Base-by-base conservation (phyloP, 176 grass and related monocot genomes). In the Phyllostachys edulis region DNA sequence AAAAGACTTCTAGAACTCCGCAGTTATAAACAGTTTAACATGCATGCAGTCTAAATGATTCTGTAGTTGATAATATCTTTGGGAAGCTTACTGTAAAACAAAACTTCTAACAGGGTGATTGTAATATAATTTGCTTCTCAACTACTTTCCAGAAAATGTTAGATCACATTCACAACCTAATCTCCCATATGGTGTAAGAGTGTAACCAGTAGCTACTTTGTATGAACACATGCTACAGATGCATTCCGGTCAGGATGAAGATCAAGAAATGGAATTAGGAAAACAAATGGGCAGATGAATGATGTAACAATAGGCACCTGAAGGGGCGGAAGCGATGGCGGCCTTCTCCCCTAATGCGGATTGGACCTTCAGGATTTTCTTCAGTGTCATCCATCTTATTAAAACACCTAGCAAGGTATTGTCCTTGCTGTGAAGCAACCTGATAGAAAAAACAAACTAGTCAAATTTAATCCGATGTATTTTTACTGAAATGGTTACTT, bases 361-460 rank as follows among this genome's bases (percentile, higher is more conserved):
- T 87, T 56, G 96, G 96, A 38, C 96, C 96, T 88, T 99, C 89
- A 80, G 96, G 96, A 73, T 94, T 65, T 83, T 94, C 91, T 87
- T 94, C 91, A 83, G 68, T 69, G 9, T 89, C 50, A 66, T 92
- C 85, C 93, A 93, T 94, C 92, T 96, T 99, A 75, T 96, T 96
- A 62, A 99, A 94, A 46, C 96, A 99, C 69, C 36, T 79, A 75
- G 96, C 93, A 76, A 99, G 90, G 80, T 99, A 99, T 38, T 93
- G 79, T 18, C 96, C 96, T 86, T 99, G 96, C 85, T 99, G 96
- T 42, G 96, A 82, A 67, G 96, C 96, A 21, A 99, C 93, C 96
- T 99, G 55, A 80, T 51, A 81, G 55, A 74, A 71, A 71, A 69
- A 82, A 81, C 14, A 69, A 52, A 32, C 13, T 45, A 85, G 66